Percentiles rank a stretch among this genome's conserved stretches.
These are phyloP conservation scores for Colletotrichum graminicola DNA, from an alignment of 2,329 filamentous ascomycete genomes.

Conservation along the genomic window DNA sequence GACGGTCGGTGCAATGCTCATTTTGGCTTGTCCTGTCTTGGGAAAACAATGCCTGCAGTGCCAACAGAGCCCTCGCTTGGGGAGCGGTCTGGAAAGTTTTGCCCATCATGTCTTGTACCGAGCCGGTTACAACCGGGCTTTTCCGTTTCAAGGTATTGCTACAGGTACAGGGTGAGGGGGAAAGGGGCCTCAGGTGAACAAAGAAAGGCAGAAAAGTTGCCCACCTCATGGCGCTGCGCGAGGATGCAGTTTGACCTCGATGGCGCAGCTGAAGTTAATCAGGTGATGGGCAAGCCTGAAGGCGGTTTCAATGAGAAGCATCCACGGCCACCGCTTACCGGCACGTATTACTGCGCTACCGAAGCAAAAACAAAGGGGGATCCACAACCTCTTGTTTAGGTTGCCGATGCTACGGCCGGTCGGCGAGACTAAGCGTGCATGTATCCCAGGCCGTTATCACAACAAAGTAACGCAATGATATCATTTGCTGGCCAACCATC, in stretches of 20 bases:
- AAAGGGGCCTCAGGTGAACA: background rate
- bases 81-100: constrained; percentile 13
- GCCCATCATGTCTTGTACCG: constrained; percentile 9
- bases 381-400: background rate
- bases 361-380: background rate
- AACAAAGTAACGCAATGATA: background rate
- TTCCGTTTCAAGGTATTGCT: background rate
- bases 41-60: constrained; percentile 2
- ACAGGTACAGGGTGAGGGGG: too few species aligned
- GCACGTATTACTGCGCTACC: background rate
- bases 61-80: background rate
- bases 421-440: background rate
- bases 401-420: background rate
- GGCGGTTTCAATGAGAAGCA: background rate
- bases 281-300: constrained; percentile 20
- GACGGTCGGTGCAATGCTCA: background rate
- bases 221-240: background rate
- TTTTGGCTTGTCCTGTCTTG: background rate
- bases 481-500: background rate
- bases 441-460: background rate
- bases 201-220: constrained; percentile 8
- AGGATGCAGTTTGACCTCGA: constrained; percentile 17
- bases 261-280: constrained; percentile 34
- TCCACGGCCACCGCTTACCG: constrained; percentile 3
- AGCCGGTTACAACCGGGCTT: background rate